A percentile compares a stretch with the other conserved stretches of the same genome.
Evolutionary conservation across 2,329 filamentous ascomycete genomes (phyloP).

Genomic region (Byssochlamys sp.): DNA sequence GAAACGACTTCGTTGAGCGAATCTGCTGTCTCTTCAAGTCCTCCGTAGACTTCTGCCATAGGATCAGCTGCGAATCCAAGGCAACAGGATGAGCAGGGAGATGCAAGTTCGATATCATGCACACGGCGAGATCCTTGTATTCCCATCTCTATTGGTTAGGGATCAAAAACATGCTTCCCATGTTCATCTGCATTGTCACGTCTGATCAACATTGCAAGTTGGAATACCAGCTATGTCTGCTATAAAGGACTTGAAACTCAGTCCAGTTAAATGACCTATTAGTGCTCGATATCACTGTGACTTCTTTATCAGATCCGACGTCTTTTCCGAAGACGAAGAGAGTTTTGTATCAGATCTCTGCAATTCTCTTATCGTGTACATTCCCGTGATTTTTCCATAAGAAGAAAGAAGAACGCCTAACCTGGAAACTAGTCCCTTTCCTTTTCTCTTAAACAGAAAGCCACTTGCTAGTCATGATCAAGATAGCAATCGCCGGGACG

Average conservation of each 20-base stretch:
- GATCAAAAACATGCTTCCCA: neutral
- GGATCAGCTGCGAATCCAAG: neutral
- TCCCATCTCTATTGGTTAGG: neutral
- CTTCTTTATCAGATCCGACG: neutral
- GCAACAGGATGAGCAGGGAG: neutral
- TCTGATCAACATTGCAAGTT: neutral
- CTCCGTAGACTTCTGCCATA: neutral
- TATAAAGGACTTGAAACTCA: neutral
- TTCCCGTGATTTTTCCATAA: too few relatives aligned
- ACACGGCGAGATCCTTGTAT: neutral
- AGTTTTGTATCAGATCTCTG: neutral
- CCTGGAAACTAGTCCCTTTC: neutral
- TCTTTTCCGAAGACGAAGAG: neutral
- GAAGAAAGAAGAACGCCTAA: neutral
- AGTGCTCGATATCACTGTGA: neutral
- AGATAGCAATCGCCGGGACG: slow-evolving; percentile 54
- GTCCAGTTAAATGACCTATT: neutral
- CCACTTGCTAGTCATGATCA: slow-evolving; percentile 38
- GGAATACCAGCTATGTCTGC: neutral
- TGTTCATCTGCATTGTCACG: neutral
- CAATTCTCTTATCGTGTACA: neutral
- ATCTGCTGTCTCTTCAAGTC: neutral
- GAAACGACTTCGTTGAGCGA: neutral
- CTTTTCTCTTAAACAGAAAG: neutral
- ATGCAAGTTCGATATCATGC: neutral